Evolutionary conservation across 768 basidiomycete species (phyloP), one percentile per base, ranked within the genome.

Genomic region (Wakefieldia striispora): DNA sequence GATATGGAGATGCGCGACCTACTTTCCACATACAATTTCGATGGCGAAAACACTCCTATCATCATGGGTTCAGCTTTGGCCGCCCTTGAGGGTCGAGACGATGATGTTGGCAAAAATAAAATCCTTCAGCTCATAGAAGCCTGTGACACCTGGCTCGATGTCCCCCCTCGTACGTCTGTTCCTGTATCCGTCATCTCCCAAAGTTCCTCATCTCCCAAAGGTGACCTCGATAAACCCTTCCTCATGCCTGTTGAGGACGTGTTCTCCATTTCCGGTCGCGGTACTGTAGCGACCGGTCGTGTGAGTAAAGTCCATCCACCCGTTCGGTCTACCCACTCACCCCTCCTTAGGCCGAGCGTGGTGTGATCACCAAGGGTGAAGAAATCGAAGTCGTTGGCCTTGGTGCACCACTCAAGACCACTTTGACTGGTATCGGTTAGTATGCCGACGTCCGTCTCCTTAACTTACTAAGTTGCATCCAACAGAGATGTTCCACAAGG

Each of bases 1-100:
- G 97, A 99, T 61, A 98, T 99, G 95, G 97, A 99, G 80, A 99
- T 99, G 86, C 86, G 97, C 51, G 97, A 99, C 65, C 79, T 99
- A 11, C 80, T 99, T 20, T 73, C 83, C 4, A 84, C 83, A 13
- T 98, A 97, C 75, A 90, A 92, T 61, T 99, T 89, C 57, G 97
- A 99, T 61, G 97, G 97, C 46, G 97, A 99, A 70, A 80, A 86
- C 61, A 98, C 97, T 0, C 97, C 97, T n/a, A 97, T 99, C 61
- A 70, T 98, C 64, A 94, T 92, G 88, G 97, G 97, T 39, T 95
- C 94, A 17, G 97, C 97, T 49, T 76, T 99, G 50, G 93, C 94
- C 50, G 95, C 95, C 44, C 79, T 99, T 48, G 92, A 99, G 58
- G 88, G 90, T 40, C 81, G 85, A 27, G 80, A 94, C 62, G 76